phyloP scores from a whole-genome alignment of 345 rosid species.

The Bruguiera parviflora region DNA sequence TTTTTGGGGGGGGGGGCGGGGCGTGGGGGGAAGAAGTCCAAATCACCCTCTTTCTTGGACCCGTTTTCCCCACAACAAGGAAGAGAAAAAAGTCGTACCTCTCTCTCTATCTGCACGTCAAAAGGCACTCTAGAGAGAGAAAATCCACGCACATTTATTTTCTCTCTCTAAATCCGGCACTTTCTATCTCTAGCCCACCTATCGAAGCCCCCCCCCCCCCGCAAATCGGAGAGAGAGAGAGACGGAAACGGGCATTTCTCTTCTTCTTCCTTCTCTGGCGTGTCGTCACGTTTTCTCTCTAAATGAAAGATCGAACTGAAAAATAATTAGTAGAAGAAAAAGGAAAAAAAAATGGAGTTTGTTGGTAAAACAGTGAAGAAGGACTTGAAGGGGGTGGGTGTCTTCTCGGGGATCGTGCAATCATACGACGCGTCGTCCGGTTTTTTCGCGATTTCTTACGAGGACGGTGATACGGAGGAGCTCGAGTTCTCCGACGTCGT shows the following conservation, averaged over 20 bases:
- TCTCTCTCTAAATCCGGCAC: background rate
- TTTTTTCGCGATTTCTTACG: constrained; percentile 56
- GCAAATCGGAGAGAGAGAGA: constrained; percentile 8
- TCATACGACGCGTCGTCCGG: constrained; percentile 56
- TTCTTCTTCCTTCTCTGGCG: background rate
- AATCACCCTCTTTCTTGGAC: background rate
- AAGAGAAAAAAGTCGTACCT: background rate
- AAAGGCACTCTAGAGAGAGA: constrained; percentile 23
- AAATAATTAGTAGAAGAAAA: background rate
- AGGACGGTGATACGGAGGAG: constrained; percentile 64
- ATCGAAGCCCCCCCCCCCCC: background rate
- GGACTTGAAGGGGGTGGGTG: constrained; percentile 45
- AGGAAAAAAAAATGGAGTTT: constrained; percentile 41
- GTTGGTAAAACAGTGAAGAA: constrained; percentile 62
- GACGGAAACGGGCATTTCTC: background rate
- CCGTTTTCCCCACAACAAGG: background rate
- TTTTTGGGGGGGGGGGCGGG: too few relatives aligned
- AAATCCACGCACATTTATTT: background rate
- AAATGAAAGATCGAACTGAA: background rate
- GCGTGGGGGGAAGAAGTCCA: background rate
- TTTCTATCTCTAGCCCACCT: constrained; percentile 4
- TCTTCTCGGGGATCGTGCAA: constrained; percentile 45
- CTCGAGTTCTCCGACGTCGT: constrained; percentile 43
- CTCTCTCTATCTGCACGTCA: constrained; percentile 17
- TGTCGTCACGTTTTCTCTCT: too few relatives aligned